These are phyloP conservation scores for Hanseniaspora mollemarum DNA, from an alignment of 805 yeast species.

Conservation along the genomic window DNA sequence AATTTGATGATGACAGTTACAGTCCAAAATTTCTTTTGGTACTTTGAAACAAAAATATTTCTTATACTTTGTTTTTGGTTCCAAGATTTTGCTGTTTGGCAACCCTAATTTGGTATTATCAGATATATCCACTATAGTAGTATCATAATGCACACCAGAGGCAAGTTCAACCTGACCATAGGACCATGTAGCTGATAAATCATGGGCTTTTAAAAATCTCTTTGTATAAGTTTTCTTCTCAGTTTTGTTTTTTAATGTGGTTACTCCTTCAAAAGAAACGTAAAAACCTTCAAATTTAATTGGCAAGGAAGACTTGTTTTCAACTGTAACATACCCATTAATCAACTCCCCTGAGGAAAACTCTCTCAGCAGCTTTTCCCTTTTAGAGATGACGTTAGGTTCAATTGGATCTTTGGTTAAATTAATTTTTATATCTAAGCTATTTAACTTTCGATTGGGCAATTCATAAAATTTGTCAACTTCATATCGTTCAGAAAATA, in stretches of 20 bases:
- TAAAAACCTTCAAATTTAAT: constrained; percentile 51
- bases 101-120: constrained; percentile 32
- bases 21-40: constrained; percentile 43
- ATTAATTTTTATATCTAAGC: constrained; percentile 22
- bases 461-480: constrained; percentile 23
- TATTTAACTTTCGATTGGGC: constrained; percentile 19
- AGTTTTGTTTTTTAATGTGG: constrained; percentile 23
- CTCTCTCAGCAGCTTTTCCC: constrained; percentile 33
- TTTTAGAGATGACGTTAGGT: constrained; percentile 22
- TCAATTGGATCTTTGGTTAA: constrained; percentile 21
- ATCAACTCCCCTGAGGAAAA: constrained; percentile 47
- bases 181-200: constrained; percentile 43
- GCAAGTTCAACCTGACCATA: constrained; percentile 26
- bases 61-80: constrained; percentile 40
- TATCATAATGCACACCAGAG: constrained; percentile 30
- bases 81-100: constrained; percentile 35
- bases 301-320: constrained; percentile 32
- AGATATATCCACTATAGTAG: constrained; percentile 29
- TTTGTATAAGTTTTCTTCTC: constrained; percentile 21
- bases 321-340: constrained; percentile 39
- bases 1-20: constrained; percentile 37
- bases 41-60: constrained; percentile 48
- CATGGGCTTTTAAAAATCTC: constrained; percentile 40
- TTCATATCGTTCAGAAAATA: no score
- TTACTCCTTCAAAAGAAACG: constrained; percentile 44